phyloP scores from a whole-genome alignment of 306 rosid species.

The Trifolium repens region DNA sequence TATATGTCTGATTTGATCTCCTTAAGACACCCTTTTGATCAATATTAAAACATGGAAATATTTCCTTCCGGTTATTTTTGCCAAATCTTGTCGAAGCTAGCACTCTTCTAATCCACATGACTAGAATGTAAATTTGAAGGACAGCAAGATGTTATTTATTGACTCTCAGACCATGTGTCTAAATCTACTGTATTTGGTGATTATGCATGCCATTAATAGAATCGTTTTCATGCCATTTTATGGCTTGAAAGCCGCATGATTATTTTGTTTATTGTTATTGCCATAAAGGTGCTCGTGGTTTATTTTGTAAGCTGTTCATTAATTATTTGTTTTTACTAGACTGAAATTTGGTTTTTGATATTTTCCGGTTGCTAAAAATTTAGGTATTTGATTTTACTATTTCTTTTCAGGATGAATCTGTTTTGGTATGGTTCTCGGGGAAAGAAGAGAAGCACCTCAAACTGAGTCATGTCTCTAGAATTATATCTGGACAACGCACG shows the following conservation, averaged over 20 bases:
- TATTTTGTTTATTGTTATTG: conserved; percentile 38
- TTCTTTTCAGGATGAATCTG: conserved; percentile 85
- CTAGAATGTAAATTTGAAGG: conserved; percentile 22
- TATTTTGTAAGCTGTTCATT: conserved; percentile 24
- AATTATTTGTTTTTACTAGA: conserved; percentile 28
- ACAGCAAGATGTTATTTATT: conserved; percentile 23
- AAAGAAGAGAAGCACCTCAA: conserved; percentile 96
- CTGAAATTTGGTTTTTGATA: conserved; percentile 30
- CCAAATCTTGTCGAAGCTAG: conserved; percentile 22
- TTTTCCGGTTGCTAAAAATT: conserved; percentile 33
- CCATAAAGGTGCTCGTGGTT: conserved; percentile 16
- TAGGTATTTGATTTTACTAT: conserved; percentile 36
- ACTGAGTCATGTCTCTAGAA: conserved; percentile 90
- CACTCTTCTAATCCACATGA: conserved; percentile 3
- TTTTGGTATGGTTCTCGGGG: conserved; percentile 98
- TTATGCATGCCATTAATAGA: conserved; percentile 18
- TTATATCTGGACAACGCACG: conserved; percentile 98
- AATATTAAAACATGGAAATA: conserved; percentile 27
- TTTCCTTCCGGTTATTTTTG: not conserved
- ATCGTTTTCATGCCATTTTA: conserved; percentile 11
- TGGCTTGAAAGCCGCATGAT: conserved; percentile 13
- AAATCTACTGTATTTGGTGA: conserved; percentile 26
- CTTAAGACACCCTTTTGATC: conserved; percentile 7
- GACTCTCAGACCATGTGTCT: conserved; percentile 8
- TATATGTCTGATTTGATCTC: conserved; percentile 19